Evolutionary conservation across 1,284 basidiomycete genomes (phyloP).

Genomic region (Ceraceosorus guamensis): DNA sequence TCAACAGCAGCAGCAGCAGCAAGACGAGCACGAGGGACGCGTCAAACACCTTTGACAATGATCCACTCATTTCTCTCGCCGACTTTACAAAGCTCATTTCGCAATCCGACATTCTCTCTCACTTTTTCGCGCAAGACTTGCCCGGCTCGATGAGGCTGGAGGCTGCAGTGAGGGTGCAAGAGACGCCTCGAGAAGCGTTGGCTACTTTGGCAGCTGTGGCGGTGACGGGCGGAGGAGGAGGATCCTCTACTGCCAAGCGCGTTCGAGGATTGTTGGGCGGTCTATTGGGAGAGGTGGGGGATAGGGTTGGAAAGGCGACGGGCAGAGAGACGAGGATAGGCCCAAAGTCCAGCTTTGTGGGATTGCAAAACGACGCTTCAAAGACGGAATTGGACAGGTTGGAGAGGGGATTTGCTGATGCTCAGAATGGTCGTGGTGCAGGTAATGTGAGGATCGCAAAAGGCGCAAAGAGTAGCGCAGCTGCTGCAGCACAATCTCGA

Average conservation of each 20-base stretch:
- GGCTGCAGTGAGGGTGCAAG: conserved; percentile 15
- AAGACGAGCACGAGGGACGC: too few relatives aligned
- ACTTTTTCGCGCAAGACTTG: conserved; percentile 45
- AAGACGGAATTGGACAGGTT: too few relatives aligned
- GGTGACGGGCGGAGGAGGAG: conserved; percentile 10
- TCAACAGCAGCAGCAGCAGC: too few relatives aligned
- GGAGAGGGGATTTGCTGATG: too few relatives aligned
- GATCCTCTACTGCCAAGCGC: conserved; percentile 1
- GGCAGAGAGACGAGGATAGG: conserved; percentile 44
- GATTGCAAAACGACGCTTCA: conserved; percentile 1
- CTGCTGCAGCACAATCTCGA: not conserved
- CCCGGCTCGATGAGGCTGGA: conserved; percentile 37
- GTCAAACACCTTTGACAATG: too few relatives aligned
- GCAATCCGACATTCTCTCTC: conserved; percentile 38
- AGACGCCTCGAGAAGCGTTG: conserved; percentile 3
- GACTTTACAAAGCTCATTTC: conserved; percentile 42
- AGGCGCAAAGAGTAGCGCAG: not conserved
- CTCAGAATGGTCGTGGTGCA: not conserved
- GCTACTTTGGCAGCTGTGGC: conserved; percentile 7
- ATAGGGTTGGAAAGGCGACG: conserved; percentile 39
- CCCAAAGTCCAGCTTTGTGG: conserved; percentile 40
- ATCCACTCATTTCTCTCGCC: conserved; percentile 15
- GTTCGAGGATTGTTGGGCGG: conserved; percentile 45
- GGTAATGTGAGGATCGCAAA: conserved; percentile 1
- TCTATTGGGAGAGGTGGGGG: conserved; percentile 43